phyloP scores from a whole-genome alignment of 768 basidiomycete species.

The Serendipita vermifera region DNA sequence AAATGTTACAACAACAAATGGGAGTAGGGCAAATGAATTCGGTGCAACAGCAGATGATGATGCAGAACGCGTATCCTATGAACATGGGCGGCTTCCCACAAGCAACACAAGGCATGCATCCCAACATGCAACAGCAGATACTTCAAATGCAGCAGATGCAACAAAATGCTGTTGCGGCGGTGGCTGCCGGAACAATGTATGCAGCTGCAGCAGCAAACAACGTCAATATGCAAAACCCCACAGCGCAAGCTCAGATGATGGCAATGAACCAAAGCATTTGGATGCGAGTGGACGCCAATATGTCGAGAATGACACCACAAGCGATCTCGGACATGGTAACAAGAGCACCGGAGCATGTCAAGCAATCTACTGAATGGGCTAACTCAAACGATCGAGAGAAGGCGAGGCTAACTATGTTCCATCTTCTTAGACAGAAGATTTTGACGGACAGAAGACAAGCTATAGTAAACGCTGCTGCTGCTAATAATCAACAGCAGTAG shows the following conservation, averaged over 20 bases:
- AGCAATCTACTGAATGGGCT: no score
- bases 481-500: no score
- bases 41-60: constrained; percentile 16
- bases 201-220: neutral
- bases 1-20: constrained; percentile 9
- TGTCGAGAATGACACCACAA: no score
- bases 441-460: no score
- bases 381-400: no score
- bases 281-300: no score
- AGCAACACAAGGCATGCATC: neutral
- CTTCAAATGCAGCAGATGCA: neutral
- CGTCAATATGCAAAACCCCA: neutral
- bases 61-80: neutral
- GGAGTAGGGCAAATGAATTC: neutral
- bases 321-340: no score
- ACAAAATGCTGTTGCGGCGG: neutral
- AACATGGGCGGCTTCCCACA: neutral
- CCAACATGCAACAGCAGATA: neutral
- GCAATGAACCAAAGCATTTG: no score
- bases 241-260: neutral
- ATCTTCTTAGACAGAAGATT: no score
- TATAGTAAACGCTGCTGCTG: no score
- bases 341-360: no score
- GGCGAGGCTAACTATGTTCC: no score
- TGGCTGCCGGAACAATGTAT: constrained; percentile 1